Conservation (phyloP, 2,329 filamentous ascomycete species). For the Fusarium acutatum region DNA sequence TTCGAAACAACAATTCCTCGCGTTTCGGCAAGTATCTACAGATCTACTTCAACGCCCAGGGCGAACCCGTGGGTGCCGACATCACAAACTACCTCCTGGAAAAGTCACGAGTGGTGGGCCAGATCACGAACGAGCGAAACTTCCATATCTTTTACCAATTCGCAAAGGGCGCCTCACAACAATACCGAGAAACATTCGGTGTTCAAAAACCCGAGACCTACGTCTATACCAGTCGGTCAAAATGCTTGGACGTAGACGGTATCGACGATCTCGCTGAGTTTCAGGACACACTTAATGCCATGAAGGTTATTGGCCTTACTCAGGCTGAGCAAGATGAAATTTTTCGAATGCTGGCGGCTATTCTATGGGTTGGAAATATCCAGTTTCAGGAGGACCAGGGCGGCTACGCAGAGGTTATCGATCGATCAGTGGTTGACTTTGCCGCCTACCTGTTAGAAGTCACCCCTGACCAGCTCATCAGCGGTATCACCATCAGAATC, state of each 20-base stretch:
- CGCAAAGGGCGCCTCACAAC: slow-evolving; percentile 89
- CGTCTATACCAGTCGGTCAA: slow-evolving; percentile 90
- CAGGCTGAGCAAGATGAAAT: slow-evolving; percentile 94
- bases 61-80: slow-evolving; percentile 93
- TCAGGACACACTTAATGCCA: slow-evolving; percentile 88
- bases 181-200: slow-evolving; percentile 87
- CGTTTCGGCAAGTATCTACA: slow-evolving; percentile 98
- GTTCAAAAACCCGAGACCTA: slow-evolving; percentile 93
- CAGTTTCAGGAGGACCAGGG: slow-evolving; percentile 89
- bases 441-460: slow-evolving; percentile 94
- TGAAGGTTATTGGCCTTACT: slow-evolving; percentile 90
- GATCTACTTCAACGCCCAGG: slow-evolving; percentile 90
- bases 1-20: slow-evolving; percentile 98
- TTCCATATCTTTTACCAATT: slow-evolving; percentile 99
- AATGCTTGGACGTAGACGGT: slow-evolving; percentile 92
- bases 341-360: slow-evolving; percentile 90
- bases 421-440: slow-evolving; percentile 93
- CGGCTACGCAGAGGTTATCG: slow-evolving; percentile 85
- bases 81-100: slow-evolving; percentile 98
- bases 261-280: slow-evolving; percentile 94
- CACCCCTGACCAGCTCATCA: slow-evolving; percentile 79
- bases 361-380: slow-evolving; percentile 95
- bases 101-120: slow-evolving; percentile 92
- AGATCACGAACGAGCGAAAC: slow-evolving; percentile 94
- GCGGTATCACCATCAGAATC: slow-evolving; percentile 88